Evolutionary conservation across 148 eudicot species (phyloP), one percentile per base, ranked within the genome.

Genomic region (Cornus florida): DNA sequence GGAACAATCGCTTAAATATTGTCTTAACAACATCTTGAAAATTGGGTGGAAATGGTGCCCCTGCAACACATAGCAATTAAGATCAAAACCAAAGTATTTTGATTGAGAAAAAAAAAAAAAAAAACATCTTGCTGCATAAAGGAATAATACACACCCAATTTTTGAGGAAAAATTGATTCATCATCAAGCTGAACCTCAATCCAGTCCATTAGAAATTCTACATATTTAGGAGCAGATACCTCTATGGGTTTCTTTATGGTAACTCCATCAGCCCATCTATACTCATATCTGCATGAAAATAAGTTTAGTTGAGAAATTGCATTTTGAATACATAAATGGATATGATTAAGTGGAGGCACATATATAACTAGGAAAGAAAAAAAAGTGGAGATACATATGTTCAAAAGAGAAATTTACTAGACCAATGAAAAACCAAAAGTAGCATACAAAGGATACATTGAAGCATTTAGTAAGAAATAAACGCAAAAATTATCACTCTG

Each of bases 201-300:
- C 88, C 88, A 86, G 74, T 86, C 88, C 88, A 86, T 86, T 35
- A 86, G 71, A 50, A 80, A 83, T 76, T 86, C 88, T 24, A 86
- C 88, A 71, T 86, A 86, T 72, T 86, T 86, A 22, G 88, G 88
- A 75, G 88, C 88, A 22, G 88, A 82, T 13, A 86, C 88, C 65
- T 86, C 86, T 33, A 86, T 86, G 59, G 88, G 88, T 86, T 82
- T 86, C 79, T 86, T 86, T 77, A 86, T 77, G 16, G 79, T 80
- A 68, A 86, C 86, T 64, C 88, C 88, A 80, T 86, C 88, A 82
- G 88, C 88, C 88, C 88, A 86, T 67, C 88, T 77, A 74, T 86
- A 86, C 77, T 86, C 88, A 35, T 86, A 86, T 23, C 88, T 86
- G 80, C 17, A 53, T 48, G 59, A 14, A 80, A 10, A 46, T 41